phyloP scores from a whole-genome alignment of 495 filamentous ascomycete genomes.

The Penicillium paxilli region DNA sequence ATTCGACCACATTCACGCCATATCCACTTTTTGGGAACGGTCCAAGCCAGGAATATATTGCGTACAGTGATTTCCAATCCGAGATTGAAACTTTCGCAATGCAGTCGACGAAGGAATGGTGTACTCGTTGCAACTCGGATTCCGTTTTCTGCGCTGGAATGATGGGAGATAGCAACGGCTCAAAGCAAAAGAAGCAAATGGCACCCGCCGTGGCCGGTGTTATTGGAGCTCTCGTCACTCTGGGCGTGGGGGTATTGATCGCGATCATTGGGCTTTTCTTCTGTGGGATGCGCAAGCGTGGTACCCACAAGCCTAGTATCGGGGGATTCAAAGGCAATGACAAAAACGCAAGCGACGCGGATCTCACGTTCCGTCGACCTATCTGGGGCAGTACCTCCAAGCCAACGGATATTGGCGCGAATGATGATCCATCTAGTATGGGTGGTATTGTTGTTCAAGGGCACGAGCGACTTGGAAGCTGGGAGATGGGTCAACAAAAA shows the following conservation, averaged over 20 bases:
- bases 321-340: slow-evolving; percentile 51
- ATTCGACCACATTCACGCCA: slow-evolving; percentile 44
- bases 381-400: slow-evolving; percentile 24
- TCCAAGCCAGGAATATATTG: slow-evolving; percentile 49
- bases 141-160: slow-evolving; percentile 59
- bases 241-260: slow-evolving; percentile 32
- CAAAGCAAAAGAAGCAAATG: slow-evolving; percentile 17
- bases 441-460: slow-evolving; percentile 29
- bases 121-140: slow-evolving; percentile 61
- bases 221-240: slow-evolving; percentile 49
- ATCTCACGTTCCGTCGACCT: slow-evolving; percentile 40
- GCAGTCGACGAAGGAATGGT: slow-evolving; percentile 64
- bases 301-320: slow-evolving; percentile 21
- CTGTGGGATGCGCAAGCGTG: slow-evolving; percentile 36
- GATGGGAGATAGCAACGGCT: slow-evolving; percentile 1
- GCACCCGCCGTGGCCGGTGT: slow-evolving; percentile 53
- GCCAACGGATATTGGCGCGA: slow-evolving; percentile 11
- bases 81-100: slow-evolving; percentile 64
- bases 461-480: slow-evolving; percentile 52
- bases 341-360: slow-evolving; percentile 51
- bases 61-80: slow-evolving; percentile 61
- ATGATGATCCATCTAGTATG: slow-evolving; percentile 9
- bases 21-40: slow-evolving; percentile 69
- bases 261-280: slow-evolving; percentile 37
- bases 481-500: slow-evolving; percentile 48